These are phyloP conservation scores for Lotus japonicus DNA, from an alignment of 306 rosid genomes.

Conservation along the genomic window DNA sequence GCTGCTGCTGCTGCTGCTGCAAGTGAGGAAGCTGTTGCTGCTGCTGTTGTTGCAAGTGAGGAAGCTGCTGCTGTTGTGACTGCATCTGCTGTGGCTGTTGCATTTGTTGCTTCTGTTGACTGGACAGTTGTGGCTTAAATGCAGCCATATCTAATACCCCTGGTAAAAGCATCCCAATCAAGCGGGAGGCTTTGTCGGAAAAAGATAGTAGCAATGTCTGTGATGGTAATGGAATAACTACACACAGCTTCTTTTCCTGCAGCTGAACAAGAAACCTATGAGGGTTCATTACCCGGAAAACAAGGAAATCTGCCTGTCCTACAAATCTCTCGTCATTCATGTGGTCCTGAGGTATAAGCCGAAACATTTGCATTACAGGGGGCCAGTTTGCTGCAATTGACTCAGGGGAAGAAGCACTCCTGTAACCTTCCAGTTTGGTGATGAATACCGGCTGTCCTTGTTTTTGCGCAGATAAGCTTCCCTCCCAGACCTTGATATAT, in stretches of 20 bases:
- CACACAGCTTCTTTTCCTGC: slow-evolving; percentile 98
- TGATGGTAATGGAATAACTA: slow-evolving; percentile 91
- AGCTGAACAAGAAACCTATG: slow-evolving; percentile 96
- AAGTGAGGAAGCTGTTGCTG: slow-evolving; percentile 38
- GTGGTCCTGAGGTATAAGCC: slow-evolving; percentile 96
- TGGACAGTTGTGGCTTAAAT: slow-evolving; percentile 79
- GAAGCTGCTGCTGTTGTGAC: slow-evolving; percentile 42
- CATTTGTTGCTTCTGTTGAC: slow-evolving; percentile 71
- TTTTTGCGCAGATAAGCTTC: slow-evolving; percentile 93
- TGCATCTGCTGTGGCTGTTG: slow-evolving; percentile 45
- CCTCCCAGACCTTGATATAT: slow-evolving; percentile 98
- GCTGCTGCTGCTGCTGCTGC: slow-evolving; percentile 19
- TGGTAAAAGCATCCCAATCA: slow-evolving; percentile 98
- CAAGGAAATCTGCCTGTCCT: slow-evolving; percentile 96
- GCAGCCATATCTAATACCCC: slow-evolving; percentile 99
- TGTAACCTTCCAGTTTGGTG: slow-evolving; percentile 92
- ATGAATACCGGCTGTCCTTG: slow-evolving; percentile 95
- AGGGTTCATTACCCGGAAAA: slow-evolving; percentile 89
- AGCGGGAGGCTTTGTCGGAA: slow-evolving; percentile 90
- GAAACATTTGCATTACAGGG: slow-evolving; percentile 76
- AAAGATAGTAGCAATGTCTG: slow-evolving; percentile 92
- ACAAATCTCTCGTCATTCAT: slow-evolving; percentile 98
- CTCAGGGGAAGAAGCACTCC: slow-evolving; percentile 83
- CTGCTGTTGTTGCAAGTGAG: slow-evolving; percentile 34
- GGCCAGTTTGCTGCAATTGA: slow-evolving; percentile 99